Percentiles rank a stretch among this genome's conserved stretches.
phyloP scores from a whole-genome alignment of 805 yeast species.

The Sungouiella thailandica region DNA sequence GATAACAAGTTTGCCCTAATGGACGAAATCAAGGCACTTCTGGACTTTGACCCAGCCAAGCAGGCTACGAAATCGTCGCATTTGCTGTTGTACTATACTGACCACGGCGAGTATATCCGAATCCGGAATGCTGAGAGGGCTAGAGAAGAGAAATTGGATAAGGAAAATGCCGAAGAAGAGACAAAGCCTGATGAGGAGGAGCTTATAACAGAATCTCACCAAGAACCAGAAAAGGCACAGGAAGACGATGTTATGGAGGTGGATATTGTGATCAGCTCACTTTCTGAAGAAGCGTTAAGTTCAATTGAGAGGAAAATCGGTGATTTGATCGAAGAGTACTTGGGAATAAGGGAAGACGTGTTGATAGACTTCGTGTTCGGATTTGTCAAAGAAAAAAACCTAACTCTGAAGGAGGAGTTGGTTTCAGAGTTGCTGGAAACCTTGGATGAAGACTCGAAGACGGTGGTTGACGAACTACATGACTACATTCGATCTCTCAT shows the following conservation, averaged over 20 bases:
- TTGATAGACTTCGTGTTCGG: conserved; percentile 40
- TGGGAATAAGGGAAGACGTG: conserved; percentile 51
- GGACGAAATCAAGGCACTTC: conserved; percentile 25
- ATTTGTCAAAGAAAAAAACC: conserved; percentile 27
- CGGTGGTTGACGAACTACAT: conserved; percentile 35
- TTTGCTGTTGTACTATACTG: conserved; percentile 29
- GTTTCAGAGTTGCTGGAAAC: conserved; percentile 45
- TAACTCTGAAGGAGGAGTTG: conserved; percentile 30
- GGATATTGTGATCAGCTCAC: conserved; percentile 6
- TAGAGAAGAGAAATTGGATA: conserved; percentile 43
- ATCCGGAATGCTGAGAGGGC: conserved; percentile 29
- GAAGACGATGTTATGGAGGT: background rate
- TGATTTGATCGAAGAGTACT: conserved; percentile 44
- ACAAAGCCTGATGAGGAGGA: conserved; percentile 3
- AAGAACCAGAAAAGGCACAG: too few species aligned
- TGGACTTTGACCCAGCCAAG: conserved; percentile 11
- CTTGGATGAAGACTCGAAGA: conserved; percentile 44
- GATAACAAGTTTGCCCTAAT: conserved; percentile 31
- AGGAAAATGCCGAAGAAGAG: conserved; percentile 34
- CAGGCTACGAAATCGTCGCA: conserved; percentile 2
- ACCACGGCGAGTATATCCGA: conserved; percentile 41
- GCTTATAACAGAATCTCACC: too few species aligned
- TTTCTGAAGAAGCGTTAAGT: conserved; percentile 11
- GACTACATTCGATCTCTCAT: conserved; percentile 1
- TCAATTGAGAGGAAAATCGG: conserved; percentile 32